Base-by-base conservation (phyloP, 2,329 filamentous ascomycete species). In the Colletotrichum horii region DNA sequence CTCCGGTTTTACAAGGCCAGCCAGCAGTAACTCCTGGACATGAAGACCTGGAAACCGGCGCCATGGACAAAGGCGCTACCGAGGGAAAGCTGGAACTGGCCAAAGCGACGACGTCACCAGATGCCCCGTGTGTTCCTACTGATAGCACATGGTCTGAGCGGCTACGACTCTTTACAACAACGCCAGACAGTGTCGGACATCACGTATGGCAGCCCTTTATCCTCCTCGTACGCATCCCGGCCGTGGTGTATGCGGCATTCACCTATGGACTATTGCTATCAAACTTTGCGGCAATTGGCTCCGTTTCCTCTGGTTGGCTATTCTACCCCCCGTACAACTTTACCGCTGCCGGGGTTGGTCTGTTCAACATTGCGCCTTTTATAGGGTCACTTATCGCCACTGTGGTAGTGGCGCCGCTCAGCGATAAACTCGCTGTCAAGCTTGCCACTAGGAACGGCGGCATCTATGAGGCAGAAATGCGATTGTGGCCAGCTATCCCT, bases 301-400 rank as follows among this genome's bases (percentile, higher is more conserved):
- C 43, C 22, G 43, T n/a, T 5, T n/a, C 22, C 8, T 52, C 56
- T 6, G 22, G 8, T 7, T 8, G 81, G 80, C 1, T 84, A 82
- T 71, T 83, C 19, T 16, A 32, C 3, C 19, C 16, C 11, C 56
- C 86, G 0, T 88, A 87, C 77, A 84, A 85, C 66, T 87, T 87
- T 71, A 76, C 74, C 16, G 76, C 84, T 0, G 76, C 78, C 3
- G 80, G 81, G 16, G 81, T 88, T 12, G 86, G 86, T 0, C 79
- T 87, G 0, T 83, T 87, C 79, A 83, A 79, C 38, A 32, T 88
- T 2, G 80, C 84, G 0, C 80, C 83, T n/a, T n/a, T n/a, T n/a
- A 2, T 15, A 19, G 16, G 16, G 43, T 19, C 22, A 19, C 43
- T 52, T 9, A 19, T 52, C 43, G 15, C 34, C 34, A 15, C 34